Evolutionary conservation across 192 early-diverging fungal genomes (phyloP).

Genomic region (Coemansia sp.): DNA sequence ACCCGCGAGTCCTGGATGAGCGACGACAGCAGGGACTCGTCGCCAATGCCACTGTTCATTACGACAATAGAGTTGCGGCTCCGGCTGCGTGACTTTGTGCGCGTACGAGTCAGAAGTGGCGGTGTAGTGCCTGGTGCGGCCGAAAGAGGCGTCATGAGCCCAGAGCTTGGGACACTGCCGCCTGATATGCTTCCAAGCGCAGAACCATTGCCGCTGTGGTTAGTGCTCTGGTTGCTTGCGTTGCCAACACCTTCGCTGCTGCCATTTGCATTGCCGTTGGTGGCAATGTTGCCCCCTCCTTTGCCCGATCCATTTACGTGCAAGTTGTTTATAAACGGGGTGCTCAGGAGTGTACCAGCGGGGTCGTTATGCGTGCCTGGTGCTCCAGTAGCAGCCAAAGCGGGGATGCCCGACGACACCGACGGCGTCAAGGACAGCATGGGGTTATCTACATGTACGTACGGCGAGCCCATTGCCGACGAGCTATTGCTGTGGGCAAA

Average conservation of each 20-base stretch:
- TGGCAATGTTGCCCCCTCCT: no score
- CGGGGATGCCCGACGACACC: neutral
- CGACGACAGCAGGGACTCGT: conserved; percentile 31
- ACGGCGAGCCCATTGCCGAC: conserved; percentile 35
- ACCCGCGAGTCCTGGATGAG: conserved; percentile 49
- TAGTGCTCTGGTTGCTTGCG: neutral
- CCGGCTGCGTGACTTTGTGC: conserved; percentile 55
- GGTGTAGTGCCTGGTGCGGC: conserved; percentile 23
- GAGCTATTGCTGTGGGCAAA: conserved; percentile 5
- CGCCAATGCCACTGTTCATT: conserved; percentile 9
- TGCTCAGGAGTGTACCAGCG: neutral
- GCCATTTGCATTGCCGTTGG: neutral
- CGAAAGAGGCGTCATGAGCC: conserved; percentile 2
- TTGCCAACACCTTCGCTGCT: neutral
- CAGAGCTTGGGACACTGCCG: neutral
- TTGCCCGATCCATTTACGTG: neutral
- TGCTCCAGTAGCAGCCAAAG: neutral
- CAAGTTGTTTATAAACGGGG: neutral
- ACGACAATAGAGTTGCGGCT: conserved; percentile 34
- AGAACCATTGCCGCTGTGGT: neutral
- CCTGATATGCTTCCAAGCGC: neutral
- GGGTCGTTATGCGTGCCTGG: neutral
- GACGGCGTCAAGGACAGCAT: neutral
- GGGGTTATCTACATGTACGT: conserved; percentile 23
- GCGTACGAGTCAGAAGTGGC: conserved; percentile 38